Evolutionary conservation across 2,329 filamentous ascomycete species (phyloP).

Genomic region (Lasiodiplodia citricola): DNA sequence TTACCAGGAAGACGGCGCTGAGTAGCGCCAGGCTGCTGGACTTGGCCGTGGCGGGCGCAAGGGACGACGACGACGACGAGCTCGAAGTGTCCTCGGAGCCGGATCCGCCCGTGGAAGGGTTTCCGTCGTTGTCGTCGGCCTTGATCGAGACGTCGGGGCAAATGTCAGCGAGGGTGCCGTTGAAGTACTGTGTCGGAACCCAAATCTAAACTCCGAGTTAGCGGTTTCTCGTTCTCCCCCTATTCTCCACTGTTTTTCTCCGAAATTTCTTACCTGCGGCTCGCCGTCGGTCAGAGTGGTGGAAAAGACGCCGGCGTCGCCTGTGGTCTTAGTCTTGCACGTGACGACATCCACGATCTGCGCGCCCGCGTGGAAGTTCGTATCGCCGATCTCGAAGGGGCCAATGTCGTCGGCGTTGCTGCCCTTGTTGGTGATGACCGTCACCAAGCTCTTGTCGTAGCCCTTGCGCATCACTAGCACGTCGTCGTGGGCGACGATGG

Average conservation of each 20-base stretch:
- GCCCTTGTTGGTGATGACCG: slow-evolving; percentile 14
- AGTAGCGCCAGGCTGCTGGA: slow-evolving; percentile 19
- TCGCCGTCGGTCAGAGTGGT: slow-evolving; percentile 2
- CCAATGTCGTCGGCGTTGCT: neutral
- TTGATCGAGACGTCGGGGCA: neutral
- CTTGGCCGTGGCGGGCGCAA: neutral
- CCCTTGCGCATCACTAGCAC: slow-evolving; percentile 8
- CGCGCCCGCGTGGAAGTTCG: slow-evolving; percentile 12
- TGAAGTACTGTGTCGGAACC: slow-evolving; percentile 13
- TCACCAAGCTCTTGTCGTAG: slow-evolving; percentile 10
- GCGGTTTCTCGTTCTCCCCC: neutral
- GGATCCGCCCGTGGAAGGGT: neutral
- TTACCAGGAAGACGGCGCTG: slow-evolving; percentile 17
- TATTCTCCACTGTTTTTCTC: neutral
- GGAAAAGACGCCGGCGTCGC: neutral
- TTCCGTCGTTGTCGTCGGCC: neutral
- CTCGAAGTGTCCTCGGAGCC: neutral
- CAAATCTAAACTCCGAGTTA: neutral
- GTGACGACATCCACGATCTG: slow-evolving; percentile 11
- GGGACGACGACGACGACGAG: neutral
- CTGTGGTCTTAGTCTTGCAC: slow-evolving; percentile 15
- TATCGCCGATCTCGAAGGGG: slow-evolving; percentile 17
- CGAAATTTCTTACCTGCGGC: slow-evolving; percentile 15
- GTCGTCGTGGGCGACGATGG: neutral
- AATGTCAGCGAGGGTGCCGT: slow-evolving; percentile 10